A percentile compares a stretch with the other conserved stretches of the same genome.
These are phyloP conservation scores for Fusarium aywerte DNA, from an alignment of 2,329 filamentous ascomycete species.

Conservation along the genomic window DNA sequence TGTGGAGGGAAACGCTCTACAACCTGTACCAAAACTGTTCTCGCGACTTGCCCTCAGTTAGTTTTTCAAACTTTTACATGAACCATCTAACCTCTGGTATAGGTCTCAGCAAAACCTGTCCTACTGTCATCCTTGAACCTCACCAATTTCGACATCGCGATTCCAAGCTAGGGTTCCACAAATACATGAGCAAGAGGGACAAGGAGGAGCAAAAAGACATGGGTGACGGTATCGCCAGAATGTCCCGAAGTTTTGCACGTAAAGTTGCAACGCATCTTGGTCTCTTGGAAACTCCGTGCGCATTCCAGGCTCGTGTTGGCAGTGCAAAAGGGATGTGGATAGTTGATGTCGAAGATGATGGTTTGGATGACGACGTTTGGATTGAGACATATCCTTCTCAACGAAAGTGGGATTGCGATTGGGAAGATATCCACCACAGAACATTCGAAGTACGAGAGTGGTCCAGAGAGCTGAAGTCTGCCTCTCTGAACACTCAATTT, in stretches of 20 bases:
- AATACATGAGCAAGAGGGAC: slow-evolving; percentile 71
- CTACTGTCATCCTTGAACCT: slow-evolving; percentile 58
- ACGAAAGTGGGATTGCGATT: slow-evolving; percentile 70
- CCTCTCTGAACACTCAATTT: slow-evolving; percentile 73
- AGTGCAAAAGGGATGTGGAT: slow-evolving; percentile 83
- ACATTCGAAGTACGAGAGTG: slow-evolving; percentile 72
- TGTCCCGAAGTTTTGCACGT: slow-evolving; percentile 69
- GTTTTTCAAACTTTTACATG: neutral
- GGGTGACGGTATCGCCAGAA: slow-evolving; percentile 74
- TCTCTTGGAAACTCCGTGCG: slow-evolving; percentile 66
- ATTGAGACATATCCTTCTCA: slow-evolving; percentile 76
- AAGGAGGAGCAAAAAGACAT: slow-evolving; percentile 57
- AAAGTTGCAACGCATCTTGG: slow-evolving; percentile 63
- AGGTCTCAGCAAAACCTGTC: slow-evolving; percentile 64
- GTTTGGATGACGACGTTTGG: slow-evolving; percentile 62
- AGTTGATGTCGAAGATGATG: slow-evolving; percentile 61
- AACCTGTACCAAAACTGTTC: slow-evolving; percentile 67
- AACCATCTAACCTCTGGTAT: slow-evolving; percentile 6
- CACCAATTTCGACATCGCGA: slow-evolving; percentile 56
- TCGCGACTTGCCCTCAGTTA: slow-evolving; percentile 66
- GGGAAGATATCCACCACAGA: slow-evolving; percentile 60
- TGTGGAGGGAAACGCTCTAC: slow-evolving; percentile 55
- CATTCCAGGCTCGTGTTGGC: slow-evolving; percentile 76
- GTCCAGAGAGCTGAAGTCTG: slow-evolving; percentile 52
- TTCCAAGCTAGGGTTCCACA: slow-evolving; percentile 23